Percentiles rank a stretch among this genome's conserved stretches.
These are phyloP conservation scores for Podaxis sp. DNA, from an alignment of 768 basidiomycete species.

Conservation along the genomic window DNA sequence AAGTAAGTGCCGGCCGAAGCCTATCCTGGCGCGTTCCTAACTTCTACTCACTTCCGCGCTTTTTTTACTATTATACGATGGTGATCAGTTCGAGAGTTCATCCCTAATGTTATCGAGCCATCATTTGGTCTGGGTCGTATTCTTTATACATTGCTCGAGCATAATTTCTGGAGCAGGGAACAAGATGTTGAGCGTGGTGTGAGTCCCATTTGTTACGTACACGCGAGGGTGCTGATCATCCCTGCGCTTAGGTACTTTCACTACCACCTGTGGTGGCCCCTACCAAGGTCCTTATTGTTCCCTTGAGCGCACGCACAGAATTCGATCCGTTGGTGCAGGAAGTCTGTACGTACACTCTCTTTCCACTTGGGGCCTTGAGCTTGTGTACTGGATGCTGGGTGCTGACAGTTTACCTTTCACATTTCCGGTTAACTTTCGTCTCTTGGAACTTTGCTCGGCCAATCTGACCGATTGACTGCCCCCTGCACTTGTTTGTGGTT, in stretches of 20 bases:
- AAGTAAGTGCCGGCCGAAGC: constrained; percentile 39
- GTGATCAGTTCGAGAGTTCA: constrained; percentile 81
- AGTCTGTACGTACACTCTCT: constrained; percentile 67
- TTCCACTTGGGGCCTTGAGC: constrained; percentile 4
- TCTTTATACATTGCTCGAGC: constrained; percentile 89
- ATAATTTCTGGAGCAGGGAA: constrained; percentile 93
- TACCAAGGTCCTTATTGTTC: constrained; percentile 95
- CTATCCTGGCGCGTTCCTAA: not conserved
- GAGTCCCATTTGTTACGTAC: constrained; percentile 25
- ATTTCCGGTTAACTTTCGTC: not conserved
- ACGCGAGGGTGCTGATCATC: constrained; percentile 10
- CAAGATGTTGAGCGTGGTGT: constrained; percentile 88
- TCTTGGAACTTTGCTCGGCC: not conserved
- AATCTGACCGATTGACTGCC: not conserved
- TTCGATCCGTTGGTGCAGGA: constrained; percentile 82
- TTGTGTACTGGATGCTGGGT: constrained; percentile 12
- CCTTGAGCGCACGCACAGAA: constrained; percentile 80
- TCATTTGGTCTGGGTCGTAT: constrained; percentile 98
- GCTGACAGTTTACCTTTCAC: constrained; percentile 12
- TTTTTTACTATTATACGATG: constrained; percentile 15
- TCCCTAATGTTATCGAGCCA: constrained; percentile 97
- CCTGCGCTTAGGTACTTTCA: constrained; percentile 67
- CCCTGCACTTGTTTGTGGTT: not conserved
- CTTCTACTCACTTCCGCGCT: not conserved
- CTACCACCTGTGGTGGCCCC: constrained; percentile 88